Evolutionary conservation across 306 rosid genomes (phyloP).

Genomic region (Acacia confusa): DNA sequence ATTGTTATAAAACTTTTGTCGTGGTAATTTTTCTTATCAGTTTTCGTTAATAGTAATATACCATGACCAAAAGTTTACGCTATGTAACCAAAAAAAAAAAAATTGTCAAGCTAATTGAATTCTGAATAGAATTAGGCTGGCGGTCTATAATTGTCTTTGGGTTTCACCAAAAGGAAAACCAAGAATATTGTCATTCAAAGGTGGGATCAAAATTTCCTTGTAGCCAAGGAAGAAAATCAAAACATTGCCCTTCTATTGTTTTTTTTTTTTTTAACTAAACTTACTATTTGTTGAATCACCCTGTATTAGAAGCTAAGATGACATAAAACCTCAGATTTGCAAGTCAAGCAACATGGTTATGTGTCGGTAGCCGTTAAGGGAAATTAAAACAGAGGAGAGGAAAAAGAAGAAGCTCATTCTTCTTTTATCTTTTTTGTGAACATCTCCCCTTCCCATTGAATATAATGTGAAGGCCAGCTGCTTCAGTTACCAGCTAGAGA

Average conservation of each 20-base stretch:
- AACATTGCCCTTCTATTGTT: neutral
- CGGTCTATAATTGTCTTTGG: neutral
- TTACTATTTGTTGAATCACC: conserved; percentile 24
- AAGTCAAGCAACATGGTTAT: conserved; percentile 11
- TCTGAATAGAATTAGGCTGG: neutral
- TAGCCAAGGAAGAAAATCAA: neutral
- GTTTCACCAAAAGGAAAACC: neutral
- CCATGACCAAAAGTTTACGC: neutral
- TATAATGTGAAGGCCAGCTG: conserved; percentile 17
- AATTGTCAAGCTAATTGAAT: neutral
- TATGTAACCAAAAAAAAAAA: neutral
- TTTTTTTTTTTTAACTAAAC: neutral
- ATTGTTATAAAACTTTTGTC: no score
- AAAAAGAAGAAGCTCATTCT: neutral
- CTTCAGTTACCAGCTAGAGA: conserved; percentile 18
- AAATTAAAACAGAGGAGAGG: neutral
- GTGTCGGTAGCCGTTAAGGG: neutral
- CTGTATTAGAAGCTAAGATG: conserved; percentile 19
- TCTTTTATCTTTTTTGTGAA: neutral
- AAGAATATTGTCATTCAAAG: neutral
- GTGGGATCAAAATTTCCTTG: conserved; percentile 12
- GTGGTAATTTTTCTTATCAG: neutral
- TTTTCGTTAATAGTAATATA: neutral
- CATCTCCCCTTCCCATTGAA: conserved; percentile 12
- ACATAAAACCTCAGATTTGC: conserved; percentile 3